Conservation (phyloP, 163 green algal genomes). For the Prototheca wickerhamii region DNA sequence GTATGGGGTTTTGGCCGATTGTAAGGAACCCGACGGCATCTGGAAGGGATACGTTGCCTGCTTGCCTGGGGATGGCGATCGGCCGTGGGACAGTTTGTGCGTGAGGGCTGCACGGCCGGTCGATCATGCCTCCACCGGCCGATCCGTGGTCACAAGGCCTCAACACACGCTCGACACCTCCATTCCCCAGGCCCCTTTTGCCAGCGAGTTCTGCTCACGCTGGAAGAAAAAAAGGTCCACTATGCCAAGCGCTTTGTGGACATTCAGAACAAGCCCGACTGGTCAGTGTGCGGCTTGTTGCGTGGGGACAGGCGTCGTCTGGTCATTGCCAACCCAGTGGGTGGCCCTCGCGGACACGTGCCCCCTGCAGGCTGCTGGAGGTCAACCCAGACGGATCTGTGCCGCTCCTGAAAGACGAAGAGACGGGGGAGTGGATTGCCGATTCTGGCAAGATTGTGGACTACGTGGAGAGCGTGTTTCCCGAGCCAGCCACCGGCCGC, state of each 20-base stretch:
- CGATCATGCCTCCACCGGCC: no score
- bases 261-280: constrained; percentile 68
- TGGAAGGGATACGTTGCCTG: no score
- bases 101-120: no score
- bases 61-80: no score
- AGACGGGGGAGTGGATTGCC: constrained; percentile 32
- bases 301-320: constrained; percentile 5
- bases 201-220: constrained; percentile 61
- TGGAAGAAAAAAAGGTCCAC: constrained; percentile 60
- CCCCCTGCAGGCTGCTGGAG: not conserved
- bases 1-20: no score
- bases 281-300: constrained; percentile 30
- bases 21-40: no score
- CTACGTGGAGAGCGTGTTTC: constrained; percentile 48
- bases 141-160: no score
- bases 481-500: constrained; percentile 40
- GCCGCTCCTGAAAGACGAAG: constrained; percentile 25
- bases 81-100: no score
- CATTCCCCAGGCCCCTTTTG: constrained; percentile 81
- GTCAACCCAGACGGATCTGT: constrained; percentile 20
- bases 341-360: not conserved
- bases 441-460: constrained; percentile 50
- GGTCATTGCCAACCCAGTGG: not conserved
- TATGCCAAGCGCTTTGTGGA: constrained; percentile 56
- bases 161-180: no score